Percentiles rank a stretch among this genome's conserved stretches.
Conservation (phyloP, 1,284 basidiomycete species). For the Sanghuangporus weigelae region DNA sequence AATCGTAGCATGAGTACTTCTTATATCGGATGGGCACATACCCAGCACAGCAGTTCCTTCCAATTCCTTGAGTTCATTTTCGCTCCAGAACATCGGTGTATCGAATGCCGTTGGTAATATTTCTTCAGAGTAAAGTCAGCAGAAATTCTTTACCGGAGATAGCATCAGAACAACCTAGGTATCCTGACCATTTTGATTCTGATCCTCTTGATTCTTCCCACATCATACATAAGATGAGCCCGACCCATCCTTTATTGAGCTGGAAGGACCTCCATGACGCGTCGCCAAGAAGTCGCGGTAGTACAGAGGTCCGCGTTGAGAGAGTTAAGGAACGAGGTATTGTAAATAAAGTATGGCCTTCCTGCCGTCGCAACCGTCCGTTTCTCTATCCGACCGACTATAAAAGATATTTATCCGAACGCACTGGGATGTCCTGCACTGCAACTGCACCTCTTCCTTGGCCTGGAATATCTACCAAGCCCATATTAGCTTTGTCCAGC, state of each 20-base stretch:
- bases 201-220: conserved; percentile 72
- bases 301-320: conserved; percentile 69
- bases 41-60: conserved; percentile 83
- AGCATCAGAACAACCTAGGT: conserved; percentile 44
- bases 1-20: not conserved
- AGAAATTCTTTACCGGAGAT: not conserved
- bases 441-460: conserved; percentile 74
- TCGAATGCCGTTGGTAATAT: conserved; percentile 72
- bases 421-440: conserved; percentile 62
- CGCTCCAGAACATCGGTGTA: conserved; percentile 94
- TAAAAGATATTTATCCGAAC: conserved; percentile 23
- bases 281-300: conserved; percentile 54
- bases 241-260: conserved; percentile 76
- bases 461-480: conserved; percentile 45
- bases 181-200: conserved; percentile 62
- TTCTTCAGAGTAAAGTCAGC: conserved; percentile 30
- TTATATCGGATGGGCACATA: conserved; percentile 31
- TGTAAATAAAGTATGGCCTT: conserved; percentile 73
- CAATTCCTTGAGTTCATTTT: conserved; percentile 71
- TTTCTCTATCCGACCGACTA: not conserved
- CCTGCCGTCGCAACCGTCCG: conserved; percentile 33
- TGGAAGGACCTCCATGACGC: conserved; percentile 55
- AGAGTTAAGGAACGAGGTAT: conserved; percentile 79
- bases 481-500: conserved; percentile 39
- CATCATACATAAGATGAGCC: conserved; percentile 92